phyloP scores from a whole-genome alignment of 306 rosid species.

The Trifolium repens region DNA sequence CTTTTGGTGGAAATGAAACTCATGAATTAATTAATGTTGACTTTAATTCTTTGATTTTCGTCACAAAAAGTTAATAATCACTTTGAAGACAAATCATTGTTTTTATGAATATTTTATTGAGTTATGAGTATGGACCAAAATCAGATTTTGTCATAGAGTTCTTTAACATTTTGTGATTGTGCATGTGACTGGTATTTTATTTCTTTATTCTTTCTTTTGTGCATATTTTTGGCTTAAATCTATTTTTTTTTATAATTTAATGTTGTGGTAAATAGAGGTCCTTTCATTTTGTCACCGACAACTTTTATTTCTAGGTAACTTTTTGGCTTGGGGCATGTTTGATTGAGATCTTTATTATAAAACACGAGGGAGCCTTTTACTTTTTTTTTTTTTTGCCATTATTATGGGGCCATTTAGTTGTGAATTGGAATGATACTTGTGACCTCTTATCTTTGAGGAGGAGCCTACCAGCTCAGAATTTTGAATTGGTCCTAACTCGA shows the following conservation, averaged over 20 bases:
- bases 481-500: no score
- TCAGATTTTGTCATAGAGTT: constrained; percentile 17
- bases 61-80: neutral
- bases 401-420: neutral
- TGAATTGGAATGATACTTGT: neutral
- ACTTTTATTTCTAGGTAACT: neutral
- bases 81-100: neutral
- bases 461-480: no score
- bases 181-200: constrained; percentile 1
- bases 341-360: neutral
- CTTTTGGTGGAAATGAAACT: no score
- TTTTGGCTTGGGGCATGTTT: neutral
- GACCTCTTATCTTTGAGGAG: no score
- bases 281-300: constrained; percentile 10
- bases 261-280: neutral
- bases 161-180: neutral
- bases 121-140: neutral
- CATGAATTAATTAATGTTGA: neutral
- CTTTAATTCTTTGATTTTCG: neutral
- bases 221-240: constrained; percentile 4
- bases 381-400: neutral
- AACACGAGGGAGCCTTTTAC: neutral
- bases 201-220: neutral
- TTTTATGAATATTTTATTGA: neutral
- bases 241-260: neutral